phyloP scores from a whole-genome alignment of 2,329 filamentous ascomycete genomes.

The Dryadomyces sulphureus region DNA sequence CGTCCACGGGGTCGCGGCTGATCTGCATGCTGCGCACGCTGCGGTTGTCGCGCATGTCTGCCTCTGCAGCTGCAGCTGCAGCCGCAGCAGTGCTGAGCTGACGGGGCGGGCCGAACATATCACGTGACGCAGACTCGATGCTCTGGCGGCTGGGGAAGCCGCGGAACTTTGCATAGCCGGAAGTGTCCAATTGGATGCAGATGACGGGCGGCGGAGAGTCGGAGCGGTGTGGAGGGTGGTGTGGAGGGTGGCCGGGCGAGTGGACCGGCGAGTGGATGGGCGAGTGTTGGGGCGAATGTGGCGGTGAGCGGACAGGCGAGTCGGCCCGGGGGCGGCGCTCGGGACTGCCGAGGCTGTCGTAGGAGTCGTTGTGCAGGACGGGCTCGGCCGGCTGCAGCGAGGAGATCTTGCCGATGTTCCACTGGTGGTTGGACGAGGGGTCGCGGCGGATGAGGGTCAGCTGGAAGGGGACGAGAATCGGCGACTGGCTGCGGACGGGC shows the following conservation, averaged over 20 bases:
- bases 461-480: constrained; percentile 28
- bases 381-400: constrained; percentile 26
- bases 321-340: neutral
- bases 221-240: neutral
- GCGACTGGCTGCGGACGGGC: constrained; percentile 16
- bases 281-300: neutral
- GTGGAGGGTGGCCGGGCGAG: neutral
- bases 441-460: constrained; percentile 60
- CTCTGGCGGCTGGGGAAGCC: constrained; percentile 24
- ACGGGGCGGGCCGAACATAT: neutral
- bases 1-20: neutral
- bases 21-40: too few relatives aligned
- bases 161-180: constrained; percentile 43
- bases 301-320: neutral
- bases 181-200: constrained; percentile 35
- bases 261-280: too few relatives aligned
- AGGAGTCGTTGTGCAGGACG: neutral
- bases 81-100: too few relatives aligned
- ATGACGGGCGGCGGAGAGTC: constrained; percentile 23
- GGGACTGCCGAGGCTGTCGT: neutral
- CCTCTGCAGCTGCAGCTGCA: neutral
- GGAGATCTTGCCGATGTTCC: constrained; percentile 57
- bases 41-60: too few relatives aligned
- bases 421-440: constrained; percentile 52
- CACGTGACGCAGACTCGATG: constrained; percentile 3